A percentile compares a stretch with the other conserved stretches of the same genome.
Conservation (phyloP, 768 basidiomycete species). For the Suillus hirtellus region DNA sequence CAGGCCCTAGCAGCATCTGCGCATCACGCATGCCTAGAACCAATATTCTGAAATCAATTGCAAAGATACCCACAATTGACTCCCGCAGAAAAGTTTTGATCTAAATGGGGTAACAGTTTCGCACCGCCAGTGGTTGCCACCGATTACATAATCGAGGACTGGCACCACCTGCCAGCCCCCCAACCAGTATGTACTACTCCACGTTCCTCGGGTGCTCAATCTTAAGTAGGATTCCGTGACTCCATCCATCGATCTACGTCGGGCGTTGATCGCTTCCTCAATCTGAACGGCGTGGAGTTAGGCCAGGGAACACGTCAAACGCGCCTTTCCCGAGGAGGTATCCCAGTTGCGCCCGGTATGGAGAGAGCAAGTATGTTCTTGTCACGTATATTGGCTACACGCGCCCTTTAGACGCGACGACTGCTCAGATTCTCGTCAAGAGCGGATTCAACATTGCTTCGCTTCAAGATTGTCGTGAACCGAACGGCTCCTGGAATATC, state of each 20-base stretch:
- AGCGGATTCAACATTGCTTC: constrained; percentile 37
- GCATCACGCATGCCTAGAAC: neutral
- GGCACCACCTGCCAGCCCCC: neutral
- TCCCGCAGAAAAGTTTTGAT: too few species aligned
- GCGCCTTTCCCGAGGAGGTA: constrained; percentile 35
- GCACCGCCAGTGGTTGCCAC: neutral
- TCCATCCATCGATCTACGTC: neutral
- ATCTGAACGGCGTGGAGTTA: neutral
- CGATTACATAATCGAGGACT: neutral
- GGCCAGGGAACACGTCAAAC: constrained; percentile 19
- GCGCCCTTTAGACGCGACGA: constrained; percentile 13
- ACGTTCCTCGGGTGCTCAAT: neutral
- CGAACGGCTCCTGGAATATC: constrained; percentile 31
- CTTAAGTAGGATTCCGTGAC: neutral
- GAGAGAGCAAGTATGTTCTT: constrained; percentile 37
- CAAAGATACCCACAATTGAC: neutral
- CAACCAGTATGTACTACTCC: neutral
- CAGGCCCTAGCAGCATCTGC: too few species aligned
- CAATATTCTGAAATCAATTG: neutral
- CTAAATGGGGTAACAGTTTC: neutral
- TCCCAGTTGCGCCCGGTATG: constrained; percentile 34
- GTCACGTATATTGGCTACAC: constrained; percentile 29
- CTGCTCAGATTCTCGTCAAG: constrained; percentile 16
- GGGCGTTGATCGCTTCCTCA: neutral
- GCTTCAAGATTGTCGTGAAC: constrained; percentile 33